Conservation (phyloP, 1,284 basidiomycete genomes). For the Gymnopus androsaceus region DNA sequence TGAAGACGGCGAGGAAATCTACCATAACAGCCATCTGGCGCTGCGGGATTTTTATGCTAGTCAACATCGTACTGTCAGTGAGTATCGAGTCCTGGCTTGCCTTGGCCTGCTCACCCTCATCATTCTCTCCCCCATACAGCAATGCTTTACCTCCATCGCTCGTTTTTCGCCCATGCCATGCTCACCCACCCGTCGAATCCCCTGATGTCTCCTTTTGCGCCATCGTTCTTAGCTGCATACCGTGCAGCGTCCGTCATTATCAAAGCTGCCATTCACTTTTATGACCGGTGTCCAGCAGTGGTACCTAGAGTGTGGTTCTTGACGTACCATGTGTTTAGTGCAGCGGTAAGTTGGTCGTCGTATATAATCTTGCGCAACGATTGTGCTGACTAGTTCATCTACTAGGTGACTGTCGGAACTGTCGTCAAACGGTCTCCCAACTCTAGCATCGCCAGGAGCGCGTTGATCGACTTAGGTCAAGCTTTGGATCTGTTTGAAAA, state of each 20-base stretch:
- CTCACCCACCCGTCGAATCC: slow-evolving; percentile 47
- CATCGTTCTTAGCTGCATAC: slow-evolving; percentile 49
- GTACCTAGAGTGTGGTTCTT: slow-evolving; percentile 48
- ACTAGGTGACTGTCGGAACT: slow-evolving; percentile 46
- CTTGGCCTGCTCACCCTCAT: not conserved
- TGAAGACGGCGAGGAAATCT: slow-evolving; percentile 42
- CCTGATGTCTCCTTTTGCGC: slow-evolving; percentile 46
- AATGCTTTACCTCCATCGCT: slow-evolving; percentile 51
- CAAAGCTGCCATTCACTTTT: slow-evolving; percentile 45
- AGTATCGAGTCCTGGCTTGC: slow-evolving; percentile 22
- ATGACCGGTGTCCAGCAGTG: slow-evolving; percentile 44
- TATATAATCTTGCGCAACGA: not conserved
- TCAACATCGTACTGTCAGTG: slow-evolving; percentile 49
- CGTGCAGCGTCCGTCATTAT: slow-evolving; percentile 49
- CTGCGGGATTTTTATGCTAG: slow-evolving; percentile 46
- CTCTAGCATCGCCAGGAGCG: slow-evolving; percentile 42
- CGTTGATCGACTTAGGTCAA: slow-evolving; percentile 42
- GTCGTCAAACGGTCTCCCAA: slow-evolving; percentile 48
- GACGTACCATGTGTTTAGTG: slow-evolving; percentile 47
- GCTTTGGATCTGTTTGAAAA: slow-evolving; percentile 44
- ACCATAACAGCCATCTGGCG: slow-evolving; percentile 41
- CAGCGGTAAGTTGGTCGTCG: slow-evolving; percentile 34
- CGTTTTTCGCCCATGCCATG: slow-evolving; percentile 51
- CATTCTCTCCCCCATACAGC: slow-evolving; percentile 31
- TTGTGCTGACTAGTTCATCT: not conserved